Evolutionary conservation across 2,329 filamentous ascomycete species (phyloP), one percentile per base, ranked within the genome.

Genomic region (Colletotrichum tanaceti): DNA sequence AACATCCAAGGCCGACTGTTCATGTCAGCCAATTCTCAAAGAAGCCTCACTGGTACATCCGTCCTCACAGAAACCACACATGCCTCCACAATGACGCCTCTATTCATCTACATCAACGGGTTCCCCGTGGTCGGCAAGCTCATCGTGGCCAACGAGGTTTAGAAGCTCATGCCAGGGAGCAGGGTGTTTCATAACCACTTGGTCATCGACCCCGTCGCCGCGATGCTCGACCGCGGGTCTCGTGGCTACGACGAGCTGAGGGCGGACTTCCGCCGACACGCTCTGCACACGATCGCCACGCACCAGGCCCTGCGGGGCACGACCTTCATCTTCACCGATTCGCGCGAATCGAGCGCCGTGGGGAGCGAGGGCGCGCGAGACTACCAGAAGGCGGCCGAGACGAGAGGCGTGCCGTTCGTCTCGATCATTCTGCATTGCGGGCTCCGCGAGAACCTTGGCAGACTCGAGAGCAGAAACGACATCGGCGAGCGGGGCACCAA

Each of bases 111-210:
- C 72, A 76, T 77, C 68, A 77, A 77, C 64, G 76, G 76, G 47
- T 75, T 75, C 61, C 75, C 77, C 13, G 76, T 74, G 38, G 73
- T 76, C 32, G 76, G 76, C 55, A 78, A 78, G 65, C 71, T 76
- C 35, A 77, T 76, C 7, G 66, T 77, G 22, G 77, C 76, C 0
- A 73, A 71, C 10, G 76, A 76, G 54, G 66, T 77, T 5, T 68
- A 73, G 43, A 73, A 71, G 35, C 71, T 75, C 39, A 52, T 78
- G 6, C 71, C 73, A 0, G 53, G 58, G 20, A 72, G 75, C 13
- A 70, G 72, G 35, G 63, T 78, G 53, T 71, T 74, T 70, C 73
- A 78, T 66, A 76, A 78, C 70, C 76, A 77, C 63, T 68, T 72
- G 20, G 65, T 77, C 24, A 77, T 77, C 53, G 75, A 78, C 67